Evolutionary conservation across 1,284 basidiomycete species (phyloP).

Genomic region (Amylostereum chailletii): DNA sequence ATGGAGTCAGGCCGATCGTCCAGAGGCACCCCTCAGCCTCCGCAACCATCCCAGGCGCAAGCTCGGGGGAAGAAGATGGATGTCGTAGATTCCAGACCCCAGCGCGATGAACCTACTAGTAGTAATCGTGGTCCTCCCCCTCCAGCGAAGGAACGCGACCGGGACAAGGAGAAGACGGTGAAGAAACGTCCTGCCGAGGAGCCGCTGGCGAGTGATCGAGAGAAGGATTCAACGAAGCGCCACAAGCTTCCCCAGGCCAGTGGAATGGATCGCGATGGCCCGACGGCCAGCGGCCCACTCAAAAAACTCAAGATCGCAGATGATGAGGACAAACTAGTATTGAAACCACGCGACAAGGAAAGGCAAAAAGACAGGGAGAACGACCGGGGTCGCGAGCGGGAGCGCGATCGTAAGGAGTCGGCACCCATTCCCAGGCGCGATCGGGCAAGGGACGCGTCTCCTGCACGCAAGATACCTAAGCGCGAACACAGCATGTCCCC

Average conservation of each 20-base stretch:
- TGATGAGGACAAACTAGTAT: slow-evolving; percentile 9
- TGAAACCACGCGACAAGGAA: background rate
- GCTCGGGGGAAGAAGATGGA: slow-evolving; percentile 14
- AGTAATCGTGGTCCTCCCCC: slow-evolving; percentile 15
- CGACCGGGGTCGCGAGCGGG: slow-evolving; percentile 12
- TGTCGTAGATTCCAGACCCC: slow-evolving; percentile 4
- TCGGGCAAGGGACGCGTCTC: slow-evolving; percentile 11
- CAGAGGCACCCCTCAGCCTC: background rate
- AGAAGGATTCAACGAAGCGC: too few species aligned
- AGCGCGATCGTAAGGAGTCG: slow-evolving; percentile 7
- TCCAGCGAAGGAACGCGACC: slow-evolving; percentile 16
- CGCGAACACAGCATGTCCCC: slow-evolving; percentile 1
- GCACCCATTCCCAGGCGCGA: slow-evolving; percentile 2
- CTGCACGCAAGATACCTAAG: background rate
- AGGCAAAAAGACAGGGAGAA: slow-evolving; percentile 6
- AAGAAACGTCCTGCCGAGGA: too few species aligned
- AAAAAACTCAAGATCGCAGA: slow-evolving; percentile 9
- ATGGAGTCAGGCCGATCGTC: slow-evolving; percentile 1
- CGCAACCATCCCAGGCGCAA: slow-evolving; percentile 2
- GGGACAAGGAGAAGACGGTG: slow-evolving; percentile 13
- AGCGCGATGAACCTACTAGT: slow-evolving; percentile 8
- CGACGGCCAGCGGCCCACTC: too few species aligned
- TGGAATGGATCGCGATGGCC: too few species aligned
- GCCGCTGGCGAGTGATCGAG: too few species aligned
- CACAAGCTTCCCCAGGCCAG: too few species aligned